Conservation (phyloP, 2,329 filamentous ascomycete genomes). For the Talaromyces sp. region DNA sequence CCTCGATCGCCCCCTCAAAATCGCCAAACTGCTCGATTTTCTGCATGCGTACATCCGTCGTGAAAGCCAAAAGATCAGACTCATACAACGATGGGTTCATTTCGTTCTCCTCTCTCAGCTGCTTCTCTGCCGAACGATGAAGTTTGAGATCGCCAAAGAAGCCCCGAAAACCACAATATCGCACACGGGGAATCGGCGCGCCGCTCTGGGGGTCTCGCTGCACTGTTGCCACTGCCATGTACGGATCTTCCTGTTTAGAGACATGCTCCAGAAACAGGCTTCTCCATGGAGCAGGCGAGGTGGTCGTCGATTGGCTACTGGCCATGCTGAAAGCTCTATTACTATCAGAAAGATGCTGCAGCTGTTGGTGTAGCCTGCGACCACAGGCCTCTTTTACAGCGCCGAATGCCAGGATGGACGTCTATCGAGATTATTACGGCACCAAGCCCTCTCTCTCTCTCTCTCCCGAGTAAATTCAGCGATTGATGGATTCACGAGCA, state of each 20-base stretch:
- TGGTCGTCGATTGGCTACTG: constrained; percentile 2
- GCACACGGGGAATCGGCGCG: constrained; percentile 46
- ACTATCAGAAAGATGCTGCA: constrained; percentile 4
- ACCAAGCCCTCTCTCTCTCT: neutral
- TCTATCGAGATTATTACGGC: neutral
- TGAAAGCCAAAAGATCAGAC: constrained; percentile 75
- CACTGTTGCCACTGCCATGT: constrained; percentile 44
- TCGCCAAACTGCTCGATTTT: constrained; percentile 71
- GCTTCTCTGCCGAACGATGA: constrained; percentile 68
- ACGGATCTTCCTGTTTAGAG: constrained; percentile 33
- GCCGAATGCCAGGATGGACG: constrained; percentile 4
- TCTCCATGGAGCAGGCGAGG: constrained; percentile 47
- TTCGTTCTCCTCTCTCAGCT: constrained; percentile 43
- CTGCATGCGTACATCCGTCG: constrained; percentile 82
- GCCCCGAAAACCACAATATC: constrained; percentile 80
- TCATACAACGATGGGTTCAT: constrained; percentile 65
- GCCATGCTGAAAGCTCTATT: neutral
- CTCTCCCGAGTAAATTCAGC: neutral
- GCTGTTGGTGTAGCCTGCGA: constrained; percentile 9
- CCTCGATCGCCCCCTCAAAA: constrained; percentile 70
- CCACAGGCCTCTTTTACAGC: constrained; percentile 1
- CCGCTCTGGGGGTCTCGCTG: constrained; percentile 12
- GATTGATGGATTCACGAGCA: neutral
- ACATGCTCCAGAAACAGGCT: constrained; percentile 46
- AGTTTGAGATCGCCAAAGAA: constrained; percentile 65